Percentiles rank a stretch among this genome's conserved stretches.
phyloP scores from a whole-genome alignment of 202 grass and related monocot species.

The Miscanthus sacchariflorus region DNA sequence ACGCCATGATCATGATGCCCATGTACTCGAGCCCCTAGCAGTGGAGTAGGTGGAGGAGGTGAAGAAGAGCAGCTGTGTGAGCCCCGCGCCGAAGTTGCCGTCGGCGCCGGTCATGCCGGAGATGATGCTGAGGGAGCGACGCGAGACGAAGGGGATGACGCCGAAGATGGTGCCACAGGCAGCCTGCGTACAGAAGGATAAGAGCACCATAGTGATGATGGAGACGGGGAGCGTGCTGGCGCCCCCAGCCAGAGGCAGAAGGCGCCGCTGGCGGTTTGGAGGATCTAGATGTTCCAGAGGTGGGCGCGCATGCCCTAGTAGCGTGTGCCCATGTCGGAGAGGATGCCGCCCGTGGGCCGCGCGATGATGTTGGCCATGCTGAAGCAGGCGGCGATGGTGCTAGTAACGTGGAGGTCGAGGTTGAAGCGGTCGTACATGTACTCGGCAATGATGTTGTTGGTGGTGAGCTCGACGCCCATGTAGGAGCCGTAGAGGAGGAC shows the following conservation, averaged over 20 bases:
- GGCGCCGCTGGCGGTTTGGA: conserved; percentile 75
- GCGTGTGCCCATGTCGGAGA: conserved; percentile 55
- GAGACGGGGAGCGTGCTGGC: conserved; percentile 56
- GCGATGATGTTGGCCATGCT: conserved; percentile 79
- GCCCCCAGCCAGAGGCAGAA: conserved; percentile 78
- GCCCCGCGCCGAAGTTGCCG: conserved; percentile 64
- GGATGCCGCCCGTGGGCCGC: conserved; percentile 55
- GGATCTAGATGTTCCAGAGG: conserved; percentile 85
- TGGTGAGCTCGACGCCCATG: conserved; percentile 83
- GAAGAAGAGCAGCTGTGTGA: conserved; percentile 88
- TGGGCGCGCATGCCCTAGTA: conserved; percentile 69
- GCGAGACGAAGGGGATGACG: conserved; percentile 70
- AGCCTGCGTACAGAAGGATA: conserved; percentile 55
- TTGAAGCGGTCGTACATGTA: conserved; percentile 71
- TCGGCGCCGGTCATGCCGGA: conserved; percentile 73
- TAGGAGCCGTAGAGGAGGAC: conserved; percentile 80
- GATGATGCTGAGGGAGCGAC: conserved; percentile 71
- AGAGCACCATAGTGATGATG: conserved; percentile 64
- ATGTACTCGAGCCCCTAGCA: conserved; percentile 52
- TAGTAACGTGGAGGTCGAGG: conserved; percentile 62
- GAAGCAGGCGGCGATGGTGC: conserved; percentile 69
- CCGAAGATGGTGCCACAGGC: conserved; percentile 57
- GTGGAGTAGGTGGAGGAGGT: conserved; percentile 64
- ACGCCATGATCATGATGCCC: conserved; percentile 85
- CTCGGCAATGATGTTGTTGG: conserved; percentile 77